These are phyloP conservation scores for Miscanthus lutarioriparius DNA, from an alignment of 176 grass and related monocot species.

Conservation along the genomic window DNA sequence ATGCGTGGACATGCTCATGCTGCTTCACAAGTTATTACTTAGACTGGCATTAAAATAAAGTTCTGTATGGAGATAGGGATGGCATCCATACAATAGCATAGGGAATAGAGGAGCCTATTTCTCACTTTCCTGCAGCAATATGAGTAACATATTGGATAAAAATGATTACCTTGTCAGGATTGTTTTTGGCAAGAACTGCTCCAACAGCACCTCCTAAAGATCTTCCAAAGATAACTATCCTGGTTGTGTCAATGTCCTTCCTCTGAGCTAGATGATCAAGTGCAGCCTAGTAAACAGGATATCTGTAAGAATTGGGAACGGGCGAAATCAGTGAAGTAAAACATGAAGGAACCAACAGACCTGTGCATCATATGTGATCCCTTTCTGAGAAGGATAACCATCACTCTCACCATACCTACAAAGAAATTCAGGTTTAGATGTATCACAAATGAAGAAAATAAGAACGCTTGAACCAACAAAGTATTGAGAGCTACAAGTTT, in stretches of 20 bases:
- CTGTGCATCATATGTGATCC: conserved; percentile 95
- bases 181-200: conserved; percentile 84
- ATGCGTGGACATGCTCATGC: background rate
- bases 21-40: conserved; percentile 27
- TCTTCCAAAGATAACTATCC: conserved; percentile 93
- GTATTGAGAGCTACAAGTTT: conserved; percentile 6
- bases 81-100: background rate
- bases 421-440: conserved; percentile 32
- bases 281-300: conserved; percentile 66
- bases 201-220: conserved; percentile 99
- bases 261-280: conserved; percentile 94
- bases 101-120: conserved; percentile 11
- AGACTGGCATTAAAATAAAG: background rate
- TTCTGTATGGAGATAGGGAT: background rate
- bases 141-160: conserved; percentile 11
- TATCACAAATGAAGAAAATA: conserved; percentile 31
- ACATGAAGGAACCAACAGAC: conserved; percentile 50
- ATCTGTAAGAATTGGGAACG: conserved; percentile 29
- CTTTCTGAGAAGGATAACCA: conserved; percentile 91
- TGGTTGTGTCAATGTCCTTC: conserved; percentile 91
- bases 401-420: conserved; percentile 97
- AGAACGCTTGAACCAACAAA: background rate
- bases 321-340: conserved; percentile 27
- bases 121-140: conserved; percentile 26
- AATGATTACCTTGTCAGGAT: conserved; percentile 85